Base-by-base conservation (phyloP, 495 filamentous ascomycete genomes). In the Lichenothelia convexa region DNA sequence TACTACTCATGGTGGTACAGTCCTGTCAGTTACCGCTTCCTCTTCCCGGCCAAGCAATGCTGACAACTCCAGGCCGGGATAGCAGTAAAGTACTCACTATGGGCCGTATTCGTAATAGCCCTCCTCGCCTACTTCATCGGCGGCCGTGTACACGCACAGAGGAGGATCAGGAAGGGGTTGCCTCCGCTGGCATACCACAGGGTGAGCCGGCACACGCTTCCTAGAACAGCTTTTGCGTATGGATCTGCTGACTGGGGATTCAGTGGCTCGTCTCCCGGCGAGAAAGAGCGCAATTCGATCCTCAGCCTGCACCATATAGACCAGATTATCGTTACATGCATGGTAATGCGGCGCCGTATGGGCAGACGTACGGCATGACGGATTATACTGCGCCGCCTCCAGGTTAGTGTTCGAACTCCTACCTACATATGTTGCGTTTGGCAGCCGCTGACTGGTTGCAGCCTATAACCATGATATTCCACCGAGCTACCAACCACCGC, bases 71-170 rank as follows among this genome's bases (percentile, higher is more conserved):
- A 78, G 73, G 63, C 58, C 18, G 76, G 67, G 29, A 48, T 63
- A 32, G 71, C 71, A 36, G 54, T 80, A 45, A 80, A 80, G 54
- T 86, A 75, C 67, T 63, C 63, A 20, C 51, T 84, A 30, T 65
- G 76, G 40, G 64, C 56, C 32, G 35, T 65, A 33, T 51, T 71
- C 18, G 30, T 66, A 21, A 23, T 75, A 26, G 48, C 75, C 38
- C 43, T 65, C 43, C 48, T 70, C 19, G 60, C 68, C 40, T 58
- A 73, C 45, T 47, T 80, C 21, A 49, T 72, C 22, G 71, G 72
- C 44, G 68, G 69, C 43, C 63, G 72, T 42, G 39, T 57, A 11
- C 80, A 85, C 51, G 79, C 78, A 26, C 65, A 70, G 56, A 56
- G 59, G 30, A 65, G 80, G 31, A 57, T 84, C 35, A 61, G 57